These are phyloP conservation scores for Naegleria gruberi DNA, from an alignment of 208 protist genomes.

Conservation along the genomic window DNA sequence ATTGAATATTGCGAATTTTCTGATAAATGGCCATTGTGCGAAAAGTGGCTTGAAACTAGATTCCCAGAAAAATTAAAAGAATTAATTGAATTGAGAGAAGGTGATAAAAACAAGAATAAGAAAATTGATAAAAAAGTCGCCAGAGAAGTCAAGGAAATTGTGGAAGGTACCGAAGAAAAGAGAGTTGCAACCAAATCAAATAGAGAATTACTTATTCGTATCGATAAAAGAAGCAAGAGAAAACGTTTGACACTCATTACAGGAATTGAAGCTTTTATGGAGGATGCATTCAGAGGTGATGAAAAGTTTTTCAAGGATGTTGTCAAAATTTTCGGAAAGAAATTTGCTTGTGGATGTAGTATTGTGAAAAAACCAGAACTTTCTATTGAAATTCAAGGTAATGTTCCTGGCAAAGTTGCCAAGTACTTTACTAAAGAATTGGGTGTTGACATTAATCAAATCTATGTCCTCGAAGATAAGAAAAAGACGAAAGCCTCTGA, in stretches of 20 bases:
- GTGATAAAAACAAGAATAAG: conserved; percentile 15
- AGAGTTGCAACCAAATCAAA: too few species aligned
- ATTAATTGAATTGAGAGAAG: background rate
- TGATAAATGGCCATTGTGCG: conserved; percentile 1
- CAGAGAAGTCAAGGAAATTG: background rate
- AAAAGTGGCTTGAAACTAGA: background rate
- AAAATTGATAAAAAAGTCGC: conserved; percentile 6
- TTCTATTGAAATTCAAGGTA: conserved; percentile 17
- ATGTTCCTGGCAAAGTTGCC: background rate
- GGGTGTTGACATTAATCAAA: background rate
- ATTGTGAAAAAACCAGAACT: conserved; percentile 7
- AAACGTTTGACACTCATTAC: background rate
- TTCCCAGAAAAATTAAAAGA: background rate
- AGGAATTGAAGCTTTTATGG: background rate
- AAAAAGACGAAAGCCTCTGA: background rate
- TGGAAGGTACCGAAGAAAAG: background rate
- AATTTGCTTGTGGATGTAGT: background rate
- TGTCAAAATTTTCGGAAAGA: background rate
- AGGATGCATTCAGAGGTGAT: background rate
- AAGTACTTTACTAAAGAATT: background rate
- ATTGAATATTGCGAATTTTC: conserved; percentile 11
- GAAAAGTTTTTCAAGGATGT: background rate
- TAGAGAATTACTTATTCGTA: background rate
- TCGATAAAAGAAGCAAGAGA: conserved; percentile 1
- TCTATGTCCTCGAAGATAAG: background rate